Evolutionary conservation across 108 stramenopile species (phyloP), one percentile per base, ranked within the genome.

Genomic region (Cyclotella choctawhatcheeana): DNA sequence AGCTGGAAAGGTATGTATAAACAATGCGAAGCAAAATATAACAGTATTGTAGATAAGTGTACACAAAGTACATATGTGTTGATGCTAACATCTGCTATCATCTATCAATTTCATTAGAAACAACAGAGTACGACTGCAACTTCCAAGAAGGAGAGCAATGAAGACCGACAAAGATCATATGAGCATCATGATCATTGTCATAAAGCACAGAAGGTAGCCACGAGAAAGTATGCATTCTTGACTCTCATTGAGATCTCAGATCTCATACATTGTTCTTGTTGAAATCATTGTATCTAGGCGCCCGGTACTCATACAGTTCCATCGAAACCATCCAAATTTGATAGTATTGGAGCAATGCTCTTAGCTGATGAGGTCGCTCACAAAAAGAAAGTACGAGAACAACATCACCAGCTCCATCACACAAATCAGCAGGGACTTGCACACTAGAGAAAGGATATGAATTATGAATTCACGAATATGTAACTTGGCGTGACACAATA

Each of bases 121-220:
- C n/a, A n/a, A n/a, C n/a, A n/a, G n/a, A n/a, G n/a, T n/a, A n/a
- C n/a, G 17, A n/a, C 47, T 48, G 47, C 47, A 8, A 10, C 47
- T 48, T n/a, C 47, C 16, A 55, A 55, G 25, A 55, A 55, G 17
- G 54, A 55, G 17, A 55, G 25, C 27, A 31, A 27, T 8, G 54
- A 55, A 27, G 54, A 55, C 17, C 26, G 54, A 3, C 26, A 55
- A 27, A 22, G 54, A 55, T 55, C 54, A 26, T 55, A 55, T 55
- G 54, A 55, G n/a, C 54, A 55, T 27, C 54, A 55, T 27, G 54
- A 55, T 55, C 54, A 55, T 55, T 55, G 54, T 26, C 54, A 55
- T 27, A 55, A 55, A 55, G 25, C 5, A 2, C 54, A 55, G 27
- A 55, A 55, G 30, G 54, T 31, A 55, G 3, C 3, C 21, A 24